Base-by-base conservation (phyloP, 768 basidiomycete genomes). In the Macrolepiota dolichaula region DNA sequence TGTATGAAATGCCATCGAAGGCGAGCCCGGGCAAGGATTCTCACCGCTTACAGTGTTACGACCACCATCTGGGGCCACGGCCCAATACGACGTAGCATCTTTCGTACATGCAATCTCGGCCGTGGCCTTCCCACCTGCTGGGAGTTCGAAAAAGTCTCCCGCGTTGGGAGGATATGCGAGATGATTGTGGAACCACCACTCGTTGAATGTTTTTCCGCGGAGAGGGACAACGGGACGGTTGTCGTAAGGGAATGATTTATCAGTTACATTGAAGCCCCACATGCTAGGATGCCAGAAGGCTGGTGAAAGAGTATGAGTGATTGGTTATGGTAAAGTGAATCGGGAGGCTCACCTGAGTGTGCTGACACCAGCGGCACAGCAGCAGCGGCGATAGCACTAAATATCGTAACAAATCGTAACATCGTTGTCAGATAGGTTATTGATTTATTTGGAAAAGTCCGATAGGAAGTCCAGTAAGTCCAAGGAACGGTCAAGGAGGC, bases 241-340 rank as follows among this genome's bases (percentile, higher is more conserved):
- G 66, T 88, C 87, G 70, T 86, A 86, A 4, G 73, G 47, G 53
- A 79, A 87, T 0, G 82, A 81, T 38, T 77, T 51, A 6, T 65
- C 61, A 1, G 86, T 87, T n/a, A 86, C 86, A 57, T 88, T 87
- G 76, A 85, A 89, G 1, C 88, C 87, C 61, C 66, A 87, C 84
- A 88, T 87, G 69, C 81, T 79, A 2, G 84, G 79, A 60, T 83
- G 78, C 71, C 72, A 86, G 15, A 83, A 64, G n/a, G 81, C 84
- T 83, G 27, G 32, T 13, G 10, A 37, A 54, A 12, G n/a, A 32
- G 29, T 19, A 54, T 54, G 32, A 36, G 32, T 37, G 2, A n/a
- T 2, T 53, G 15, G 27, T 4, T 24, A 10, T 35, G 27, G 19
- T 3, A 27, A 27, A 12, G 15, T 15, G 10, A 9, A 22, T 1